Percentiles rank a stretch among this genome's conserved stretches.
These are phyloP conservation scores for Vicia faba DNA, from an alignment of 306 rosid genomes.

Conservation along the genomic window DNA sequence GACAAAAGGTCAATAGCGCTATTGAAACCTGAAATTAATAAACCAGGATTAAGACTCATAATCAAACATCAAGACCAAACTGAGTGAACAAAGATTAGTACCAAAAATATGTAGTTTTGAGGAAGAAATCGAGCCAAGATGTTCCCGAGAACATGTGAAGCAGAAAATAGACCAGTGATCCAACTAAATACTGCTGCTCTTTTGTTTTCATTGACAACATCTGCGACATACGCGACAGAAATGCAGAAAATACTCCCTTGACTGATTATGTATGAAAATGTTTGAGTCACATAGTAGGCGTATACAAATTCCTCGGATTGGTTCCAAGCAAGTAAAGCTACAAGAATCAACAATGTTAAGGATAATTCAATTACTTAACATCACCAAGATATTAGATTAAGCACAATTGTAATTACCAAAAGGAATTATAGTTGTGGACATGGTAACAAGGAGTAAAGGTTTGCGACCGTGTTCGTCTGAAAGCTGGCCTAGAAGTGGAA, in stretches of 20 bases:
- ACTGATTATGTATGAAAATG: constrained; percentile 61
- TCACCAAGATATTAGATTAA: neutral
- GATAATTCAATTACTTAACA: too few species aligned
- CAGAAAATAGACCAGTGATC: constrained; percentile 69
- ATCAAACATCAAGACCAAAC: neutral
- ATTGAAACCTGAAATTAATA: constrained; percentile 64
- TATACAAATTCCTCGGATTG: constrained; percentile 59
- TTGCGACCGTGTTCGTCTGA: constrained; percentile 87
- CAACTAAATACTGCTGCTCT: constrained; percentile 68
- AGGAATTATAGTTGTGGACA: constrained; percentile 64
- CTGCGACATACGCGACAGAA: constrained; percentile 67
- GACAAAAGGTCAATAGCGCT: constrained; percentile 58
- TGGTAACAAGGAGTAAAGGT: constrained; percentile 65
- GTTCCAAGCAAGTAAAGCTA: constrained; percentile 63
- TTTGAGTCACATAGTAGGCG: constrained; percentile 62
- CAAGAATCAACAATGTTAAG: constrained; percentile 5
- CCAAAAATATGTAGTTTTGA: constrained; percentile 52
- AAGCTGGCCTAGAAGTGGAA: constrained; percentile 83
- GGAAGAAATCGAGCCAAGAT: constrained; percentile 65
- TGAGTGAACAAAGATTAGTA: constrained; percentile 15
- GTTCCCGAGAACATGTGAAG: constrained; percentile 64
- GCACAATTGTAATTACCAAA: constrained; percentile 45
- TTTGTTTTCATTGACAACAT: constrained; percentile 53
- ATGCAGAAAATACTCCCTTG: constrained; percentile 77
- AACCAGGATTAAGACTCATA: constrained; percentile 11